phyloP scores from a whole-genome alignment of 1,139 yeast genomes.

The Suhomyces maxii region DNA sequence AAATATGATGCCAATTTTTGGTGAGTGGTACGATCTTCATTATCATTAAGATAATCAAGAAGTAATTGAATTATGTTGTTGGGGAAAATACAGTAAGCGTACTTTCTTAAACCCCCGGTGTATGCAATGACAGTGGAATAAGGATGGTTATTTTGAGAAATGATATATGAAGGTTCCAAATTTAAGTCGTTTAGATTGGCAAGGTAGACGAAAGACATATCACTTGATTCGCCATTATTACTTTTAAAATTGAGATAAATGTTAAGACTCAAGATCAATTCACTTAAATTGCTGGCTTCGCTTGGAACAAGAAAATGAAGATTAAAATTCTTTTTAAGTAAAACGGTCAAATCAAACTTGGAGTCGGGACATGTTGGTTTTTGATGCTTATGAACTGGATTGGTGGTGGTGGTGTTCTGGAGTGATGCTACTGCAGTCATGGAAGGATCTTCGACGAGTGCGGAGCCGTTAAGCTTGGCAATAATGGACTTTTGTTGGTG shows the following conservation, averaged over 20 bases:
- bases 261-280: slow-evolving; percentile 37
- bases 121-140: slow-evolving; percentile 35
- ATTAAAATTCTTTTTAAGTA: slow-evolving; percentile 41
- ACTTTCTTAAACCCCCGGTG: slow-evolving; percentile 46
- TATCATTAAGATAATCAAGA: slow-evolving; percentile 28
- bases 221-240: slow-evolving; percentile 2
- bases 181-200: slow-evolving; percentile 11
- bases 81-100: slow-evolving; percentile 42
- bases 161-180: slow-evolving; percentile 36
- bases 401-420: not conserved
- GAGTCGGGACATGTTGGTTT: slow-evolving; percentile 11
- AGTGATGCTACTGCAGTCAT: not conserved
- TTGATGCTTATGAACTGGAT: not conserved
- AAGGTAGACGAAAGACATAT: slow-evolving; percentile 16
- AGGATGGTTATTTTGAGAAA: slow-evolving; percentile 28
- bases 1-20: slow-evolving; percentile 11
- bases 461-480: slow-evolving; percentile 11
- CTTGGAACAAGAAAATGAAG: slow-evolving; percentile 38
- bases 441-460: not conserved
- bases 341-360: slow-evolving; percentile 33
- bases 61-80: slow-evolving; percentile 28
- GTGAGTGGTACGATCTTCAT: slow-evolving; percentile 16
- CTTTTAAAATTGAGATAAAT: slow-evolving; percentile 33
- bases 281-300: slow-evolving; percentile 37
- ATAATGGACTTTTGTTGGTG: slow-evolving; percentile 11